Percentiles rank a stretch among this genome's conserved stretches.
Evolutionary conservation across 2,329 filamentous ascomycete species (phyloP).

Genomic region (Cercospora sesami): DNA sequence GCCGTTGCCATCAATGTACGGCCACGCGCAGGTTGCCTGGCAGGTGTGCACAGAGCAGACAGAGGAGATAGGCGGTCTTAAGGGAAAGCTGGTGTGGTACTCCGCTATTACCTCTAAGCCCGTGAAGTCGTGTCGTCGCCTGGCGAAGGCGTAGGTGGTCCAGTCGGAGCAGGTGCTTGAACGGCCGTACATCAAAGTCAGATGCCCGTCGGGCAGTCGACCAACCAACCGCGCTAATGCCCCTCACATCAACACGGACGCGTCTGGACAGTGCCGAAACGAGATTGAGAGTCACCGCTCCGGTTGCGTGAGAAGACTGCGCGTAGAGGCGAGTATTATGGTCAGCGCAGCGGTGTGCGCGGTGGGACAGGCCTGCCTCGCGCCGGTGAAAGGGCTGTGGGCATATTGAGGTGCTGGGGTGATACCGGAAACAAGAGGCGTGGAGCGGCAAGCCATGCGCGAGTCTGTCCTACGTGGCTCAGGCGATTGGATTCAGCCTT

Average conservation of each 20-base stretch:
- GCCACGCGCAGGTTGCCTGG: neutral
- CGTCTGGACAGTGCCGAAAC: neutral
- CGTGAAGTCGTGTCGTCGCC: neutral
- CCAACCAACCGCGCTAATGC: neutral
- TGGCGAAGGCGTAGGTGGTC: neutral
- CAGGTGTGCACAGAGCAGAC: neutral
- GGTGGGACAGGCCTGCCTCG: conserved; percentile 2
- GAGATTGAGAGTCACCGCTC: conserved; percentile 7
- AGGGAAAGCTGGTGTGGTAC: neutral
- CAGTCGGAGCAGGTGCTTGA: neutral
- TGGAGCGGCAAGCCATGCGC: conserved; percentile 10
- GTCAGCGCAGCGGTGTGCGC: conserved; percentile 6
- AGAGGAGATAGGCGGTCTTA: neutral
- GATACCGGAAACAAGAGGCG: conserved; percentile 7
- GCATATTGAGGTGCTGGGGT: conserved; percentile 7
- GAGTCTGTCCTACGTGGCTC: conserved; percentile 10
- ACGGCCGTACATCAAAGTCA: neutral
- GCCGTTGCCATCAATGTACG: neutral
- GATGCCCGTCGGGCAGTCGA: neutral
- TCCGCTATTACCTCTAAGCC: neutral
- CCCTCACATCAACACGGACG: neutral
- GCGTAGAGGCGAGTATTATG: neutral
- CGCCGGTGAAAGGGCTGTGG: neutral
- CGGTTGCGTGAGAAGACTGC: neutral
- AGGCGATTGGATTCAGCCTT: conserved; percentile 14